Base-by-base conservation (phyloP, 176 grass and related monocot genomes). In the Dendrocalamus sinicus region DNA sequence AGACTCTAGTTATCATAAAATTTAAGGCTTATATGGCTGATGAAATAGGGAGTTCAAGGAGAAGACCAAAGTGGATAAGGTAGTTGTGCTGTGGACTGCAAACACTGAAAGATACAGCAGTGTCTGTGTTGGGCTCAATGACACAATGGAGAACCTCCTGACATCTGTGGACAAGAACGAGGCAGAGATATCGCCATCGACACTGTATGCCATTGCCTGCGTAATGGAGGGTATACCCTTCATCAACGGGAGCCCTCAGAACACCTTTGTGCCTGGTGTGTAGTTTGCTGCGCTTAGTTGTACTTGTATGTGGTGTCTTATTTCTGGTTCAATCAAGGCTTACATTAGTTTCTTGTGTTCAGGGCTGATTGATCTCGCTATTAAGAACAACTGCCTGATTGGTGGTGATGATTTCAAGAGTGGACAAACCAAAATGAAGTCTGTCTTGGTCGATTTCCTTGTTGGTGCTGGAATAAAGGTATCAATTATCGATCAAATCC, bases 321-420 rank as follows among this genome's bases (percentile, higher is more conserved):
- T 47, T 77, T 14, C 6, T 50, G 14, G 51, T 83, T 68, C 23
- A 22, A 32, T 68, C 23, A 22, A 41, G 64, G 11, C 48, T 87
- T 47, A 59, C 59, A 69, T 39, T 62, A 35, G n/a, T 88, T 89
- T 67, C 53, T 70, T 71, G 9, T 88, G 43, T 81, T 67, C 82
- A 99, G 96, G 96, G 17, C 72, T 99, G 63, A 99, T 99, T 68
- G 96, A 99, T 69, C 87, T 99, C 75, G 93, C 96, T 69, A 99
- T 99, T 63, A 90, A 94, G 51, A 92, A 86, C 45, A 99, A 96
- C 67, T 86, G 88, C 64, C 75, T 99, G 58, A 99, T 99, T 82
- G 96, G 93, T 40, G 96, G 96, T 54, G 96, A 99, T 72, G 96
- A 99, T 81, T 99, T 99, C 86, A 99, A 99, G 86, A 99, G 96